phyloP scores from a whole-genome alignment of 352 stramenopile species.

The Achlya hypogyna region DNA sequence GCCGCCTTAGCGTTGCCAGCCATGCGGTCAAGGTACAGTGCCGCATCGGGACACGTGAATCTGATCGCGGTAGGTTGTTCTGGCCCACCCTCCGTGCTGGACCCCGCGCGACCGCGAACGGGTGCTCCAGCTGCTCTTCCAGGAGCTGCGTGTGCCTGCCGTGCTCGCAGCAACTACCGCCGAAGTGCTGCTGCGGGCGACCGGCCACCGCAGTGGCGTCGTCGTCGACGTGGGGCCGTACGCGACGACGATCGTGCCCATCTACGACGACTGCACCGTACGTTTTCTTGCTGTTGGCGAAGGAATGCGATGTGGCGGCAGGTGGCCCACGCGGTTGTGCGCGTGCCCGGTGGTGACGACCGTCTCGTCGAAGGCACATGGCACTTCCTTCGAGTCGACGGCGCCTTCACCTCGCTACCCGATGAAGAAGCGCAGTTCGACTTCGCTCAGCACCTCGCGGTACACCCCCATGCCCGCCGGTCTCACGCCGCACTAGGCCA shows the following conservation, averaged over 20 bases:
- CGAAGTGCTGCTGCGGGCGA: not conserved
- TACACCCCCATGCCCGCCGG: not conserved
- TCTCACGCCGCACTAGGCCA: not conserved
- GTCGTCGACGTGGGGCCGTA: constrained; percentile 12
- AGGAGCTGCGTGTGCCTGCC: constrained; percentile 1
- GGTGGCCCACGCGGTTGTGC: constrained; percentile 1
- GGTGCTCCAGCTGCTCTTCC: not conserved
- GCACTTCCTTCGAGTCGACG: not conserved
- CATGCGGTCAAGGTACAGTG: not conserved
- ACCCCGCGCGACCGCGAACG: not conserved
- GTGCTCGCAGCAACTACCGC: constrained; percentile 1
- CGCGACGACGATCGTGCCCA: constrained; percentile 7
- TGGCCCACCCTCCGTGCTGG: not conserved
- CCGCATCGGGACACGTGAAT: not conserved
- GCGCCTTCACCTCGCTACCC: not conserved
- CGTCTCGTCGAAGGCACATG: not conserved
- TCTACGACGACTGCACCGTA: constrained; percentile 15
- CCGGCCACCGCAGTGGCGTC: not conserved
- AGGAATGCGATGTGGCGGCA: no score
- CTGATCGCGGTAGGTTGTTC: not conserved
- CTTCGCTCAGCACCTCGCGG: not conserved
- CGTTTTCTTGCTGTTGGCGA: not conserved
- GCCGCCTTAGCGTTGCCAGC: not conserved
- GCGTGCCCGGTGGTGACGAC: not conserved
- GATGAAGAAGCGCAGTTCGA: not conserved